A percentile compares a stretch with the other conserved stretches of the same genome.
Conservation (phyloP, 768 basidiomycete species). For the Solioccasus polychromus region DNA sequence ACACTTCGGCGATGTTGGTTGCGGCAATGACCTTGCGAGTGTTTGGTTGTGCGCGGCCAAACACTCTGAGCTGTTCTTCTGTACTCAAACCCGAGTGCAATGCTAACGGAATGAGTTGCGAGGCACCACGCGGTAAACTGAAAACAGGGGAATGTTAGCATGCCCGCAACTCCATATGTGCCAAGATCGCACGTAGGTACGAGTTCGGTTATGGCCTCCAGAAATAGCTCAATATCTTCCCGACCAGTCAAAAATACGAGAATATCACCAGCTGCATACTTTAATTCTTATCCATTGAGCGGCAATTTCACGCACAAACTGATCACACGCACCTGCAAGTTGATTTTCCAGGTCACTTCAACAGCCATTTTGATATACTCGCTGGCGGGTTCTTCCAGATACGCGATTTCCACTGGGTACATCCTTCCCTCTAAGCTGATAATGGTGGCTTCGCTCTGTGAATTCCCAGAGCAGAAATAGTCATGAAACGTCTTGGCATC, state of each 20-base stretch:
- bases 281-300: background rate
- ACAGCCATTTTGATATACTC: slow-evolving; percentile 86
- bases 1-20: slow-evolving; percentile 94
- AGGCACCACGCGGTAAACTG: slow-evolving; percentile 54
- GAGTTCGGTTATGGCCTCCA: slow-evolving; percentile 78
- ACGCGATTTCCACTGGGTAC: slow-evolving; percentile 93
- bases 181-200: slow-evolving; percentile 54
- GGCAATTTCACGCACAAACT: background rate
- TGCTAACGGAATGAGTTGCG: slow-evolving; percentile 64
- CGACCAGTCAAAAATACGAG: slow-evolving; percentile 93
- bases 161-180: background rate
- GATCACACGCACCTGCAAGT: slow-evolving; percentile 56
- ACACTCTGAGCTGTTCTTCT: slow-evolving; percentile 85
- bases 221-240: slow-evolving; percentile 91
- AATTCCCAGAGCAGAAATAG: slow-evolving; percentile 73
- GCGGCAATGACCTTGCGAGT: slow-evolving; percentile 87
- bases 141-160: background rate
- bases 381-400: slow-evolving; percentile 69
- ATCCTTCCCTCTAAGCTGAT: slow-evolving; percentile 91
- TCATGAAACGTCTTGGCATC: slow-evolving; percentile 88
- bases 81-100: slow-evolving; percentile 87
- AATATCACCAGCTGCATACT: slow-evolving; percentile 87
- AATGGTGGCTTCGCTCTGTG: slow-evolving; percentile 72
- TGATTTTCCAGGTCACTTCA: slow-evolving; percentile 80
- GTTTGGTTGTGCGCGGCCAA: slow-evolving; percentile 71